Conservation (phyloP, 2,329 filamentous ascomycete species). For the Hypomyces rosellus region DNA sequence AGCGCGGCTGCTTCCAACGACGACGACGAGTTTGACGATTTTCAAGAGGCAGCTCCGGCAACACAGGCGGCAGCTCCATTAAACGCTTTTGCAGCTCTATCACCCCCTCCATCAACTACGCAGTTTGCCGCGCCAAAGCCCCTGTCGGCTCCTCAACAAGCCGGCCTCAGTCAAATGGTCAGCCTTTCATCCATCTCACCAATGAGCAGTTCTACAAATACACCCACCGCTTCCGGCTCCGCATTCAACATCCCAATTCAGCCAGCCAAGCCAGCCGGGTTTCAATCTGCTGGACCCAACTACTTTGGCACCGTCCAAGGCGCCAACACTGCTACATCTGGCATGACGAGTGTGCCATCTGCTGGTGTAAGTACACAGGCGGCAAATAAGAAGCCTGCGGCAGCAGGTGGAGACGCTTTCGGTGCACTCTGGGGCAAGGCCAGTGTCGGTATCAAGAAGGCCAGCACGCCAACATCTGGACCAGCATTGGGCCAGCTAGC, state of each 20-base stretch:
- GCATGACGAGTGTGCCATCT: constrained; percentile 16
- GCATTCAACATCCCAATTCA: constrained; percentile 47
- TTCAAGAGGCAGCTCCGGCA: constrained; percentile 75
- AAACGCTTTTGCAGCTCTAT: constrained; percentile 31
- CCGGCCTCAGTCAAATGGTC: constrained; percentile 73
- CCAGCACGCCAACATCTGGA: constrained; percentile 52
- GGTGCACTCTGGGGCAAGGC: constrained; percentile 77
- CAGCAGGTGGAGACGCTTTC: constrained; percentile 74
- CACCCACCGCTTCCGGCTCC: constrained; percentile 57
- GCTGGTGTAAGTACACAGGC: constrained; percentile 36
- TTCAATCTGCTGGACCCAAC: constrained; percentile 77
- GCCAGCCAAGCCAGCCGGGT: constrained; percentile 53
- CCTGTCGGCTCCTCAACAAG: constrained; percentile 73
- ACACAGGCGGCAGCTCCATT: constrained; percentile 39
- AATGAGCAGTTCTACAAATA: constrained; percentile 49
- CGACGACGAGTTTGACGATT: constrained; percentile 96
- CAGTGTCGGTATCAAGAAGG: constrained; percentile 70
- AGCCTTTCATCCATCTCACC: constrained; percentile 77
- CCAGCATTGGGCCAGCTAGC: constrained; percentile 88
- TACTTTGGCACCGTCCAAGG: constrained; percentile 82
- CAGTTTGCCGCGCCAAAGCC: constrained; percentile 80
- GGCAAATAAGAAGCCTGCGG: constrained; percentile 45
- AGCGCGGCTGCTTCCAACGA: constrained; percentile 38
- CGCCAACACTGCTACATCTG: constrained; percentile 17
- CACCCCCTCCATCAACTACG: constrained; percentile 45